Percentiles rank a stretch among this genome's conserved stretches.
phyloP scores from a whole-genome alignment of 2,329 filamentous ascomycete species.

The Plenodomus biglobosus region DNA sequence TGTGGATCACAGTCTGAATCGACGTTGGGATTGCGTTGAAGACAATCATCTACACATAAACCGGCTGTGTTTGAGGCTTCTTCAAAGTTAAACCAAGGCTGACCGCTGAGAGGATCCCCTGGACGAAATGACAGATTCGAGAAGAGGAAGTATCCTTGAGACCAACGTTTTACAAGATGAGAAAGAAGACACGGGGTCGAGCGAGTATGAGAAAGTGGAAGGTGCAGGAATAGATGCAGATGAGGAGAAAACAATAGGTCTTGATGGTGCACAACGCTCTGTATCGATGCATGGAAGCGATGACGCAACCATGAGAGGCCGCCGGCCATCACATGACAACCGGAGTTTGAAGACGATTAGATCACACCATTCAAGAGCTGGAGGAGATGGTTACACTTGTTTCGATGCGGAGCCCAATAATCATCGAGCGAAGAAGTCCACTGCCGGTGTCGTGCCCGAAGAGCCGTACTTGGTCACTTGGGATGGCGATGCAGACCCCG shows the following conservation, averaged over 20 bases:
- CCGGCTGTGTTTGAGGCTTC: not conserved
- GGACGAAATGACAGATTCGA: constrained; percentile 3
- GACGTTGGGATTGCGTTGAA: not conserved
- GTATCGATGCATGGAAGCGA: constrained; percentile 2
- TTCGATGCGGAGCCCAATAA: constrained; percentile 32
- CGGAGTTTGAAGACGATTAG: constrained; percentile 20
- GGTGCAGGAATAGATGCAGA: constrained; percentile 6
- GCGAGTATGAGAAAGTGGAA: constrained; percentile 14
- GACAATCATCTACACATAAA: not conserved
- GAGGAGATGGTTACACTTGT: constrained; percentile 43
- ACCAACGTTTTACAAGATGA: constrained; percentile 8
- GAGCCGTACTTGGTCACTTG: constrained; percentile 70
- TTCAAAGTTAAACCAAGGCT: not conserved
- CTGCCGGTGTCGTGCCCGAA: constrained; percentile 24
- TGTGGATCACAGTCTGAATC: constrained; percentile 4
- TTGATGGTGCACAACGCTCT: constrained; percentile 5
- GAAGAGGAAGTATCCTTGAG: constrained; percentile 7
- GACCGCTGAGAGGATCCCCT: not conserved
- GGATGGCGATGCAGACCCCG: constrained; percentile 72
- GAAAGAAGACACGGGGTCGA: constrained; percentile 13
- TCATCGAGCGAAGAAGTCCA: constrained; percentile 23
- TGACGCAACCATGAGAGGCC: constrained; percentile 1
- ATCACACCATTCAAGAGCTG: constrained; percentile 43
- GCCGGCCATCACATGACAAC: constrained; percentile 19
- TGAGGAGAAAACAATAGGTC: constrained; percentile 17